Conservation (phyloP, 1,284 basidiomycete genomes). For the Tranzscheliella williamsii region DNA sequence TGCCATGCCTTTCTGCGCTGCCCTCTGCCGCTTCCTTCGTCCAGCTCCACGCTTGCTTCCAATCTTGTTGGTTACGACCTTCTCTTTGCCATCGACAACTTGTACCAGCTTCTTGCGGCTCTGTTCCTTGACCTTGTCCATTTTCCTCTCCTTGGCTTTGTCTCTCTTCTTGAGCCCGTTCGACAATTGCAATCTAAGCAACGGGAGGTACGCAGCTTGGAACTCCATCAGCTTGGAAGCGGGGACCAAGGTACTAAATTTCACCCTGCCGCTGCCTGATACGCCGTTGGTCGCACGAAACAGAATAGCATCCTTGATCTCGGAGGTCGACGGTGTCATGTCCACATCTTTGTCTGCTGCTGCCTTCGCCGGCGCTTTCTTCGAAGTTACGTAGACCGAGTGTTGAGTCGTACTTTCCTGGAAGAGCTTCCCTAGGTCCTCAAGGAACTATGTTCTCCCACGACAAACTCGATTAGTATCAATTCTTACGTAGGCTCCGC, state of each 20-base stretch:
- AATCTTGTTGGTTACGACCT: conserved; percentile 36
- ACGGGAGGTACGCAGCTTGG: conserved; percentile 37
- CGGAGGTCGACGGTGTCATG: conserved; percentile 26
- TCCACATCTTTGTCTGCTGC: conserved; percentile 18
- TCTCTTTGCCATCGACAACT: conserved; percentile 40
- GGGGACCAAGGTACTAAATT: conserved; percentile 43
- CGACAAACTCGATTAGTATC: no score
- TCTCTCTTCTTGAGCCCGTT: conserved; percentile 50
- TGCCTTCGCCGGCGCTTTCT: conserved; percentile 27
- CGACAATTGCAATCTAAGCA: conserved; percentile 45
- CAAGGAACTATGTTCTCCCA: conserved; percentile 54
- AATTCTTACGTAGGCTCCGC: no score
- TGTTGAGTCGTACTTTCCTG: conserved; percentile 31
- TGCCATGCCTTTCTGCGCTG: conserved; percentile 34
- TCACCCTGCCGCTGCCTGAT: conserved; percentile 33
- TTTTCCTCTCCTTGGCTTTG: conserved; percentile 57
- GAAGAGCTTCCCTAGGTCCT: conserved; percentile 44
- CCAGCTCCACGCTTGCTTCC: conserved; percentile 51
- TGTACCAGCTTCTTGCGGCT: conserved; percentile 49
- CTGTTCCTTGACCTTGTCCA: conserved; percentile 44
- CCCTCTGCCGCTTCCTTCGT: conserved; percentile 43
- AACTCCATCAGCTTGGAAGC: conserved; percentile 35
- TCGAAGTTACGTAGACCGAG: conserved; percentile 53
- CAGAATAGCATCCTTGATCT: conserved; percentile 25
- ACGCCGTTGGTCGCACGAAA: conserved; percentile 53